Conservation (phyloP, 805 yeast species). For the Lipomyces spencermartinsiae region DNA sequence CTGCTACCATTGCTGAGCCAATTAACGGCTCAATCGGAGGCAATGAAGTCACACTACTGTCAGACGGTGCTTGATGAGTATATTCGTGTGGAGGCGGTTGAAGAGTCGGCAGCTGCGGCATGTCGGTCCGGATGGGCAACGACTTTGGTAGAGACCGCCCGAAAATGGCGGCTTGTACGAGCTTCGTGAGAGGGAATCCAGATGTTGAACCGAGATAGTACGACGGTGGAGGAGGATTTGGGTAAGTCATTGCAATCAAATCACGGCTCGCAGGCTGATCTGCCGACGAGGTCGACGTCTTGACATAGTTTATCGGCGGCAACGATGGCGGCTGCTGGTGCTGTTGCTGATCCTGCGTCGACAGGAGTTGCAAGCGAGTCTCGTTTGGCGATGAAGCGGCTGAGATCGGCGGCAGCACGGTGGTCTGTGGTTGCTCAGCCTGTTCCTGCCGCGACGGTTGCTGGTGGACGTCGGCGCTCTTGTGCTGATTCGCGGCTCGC, state of each 20-base stretch:
- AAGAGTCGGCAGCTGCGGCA: conserved; percentile 26
- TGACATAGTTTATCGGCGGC: conserved; percentile 32
- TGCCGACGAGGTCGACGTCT: conserved; percentile 20
- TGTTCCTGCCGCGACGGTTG: conserved; percentile 1
- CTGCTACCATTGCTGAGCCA: neutral
- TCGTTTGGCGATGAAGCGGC: neutral
- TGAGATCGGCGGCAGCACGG: neutral
- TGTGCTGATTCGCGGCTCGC: conserved; percentile 6
- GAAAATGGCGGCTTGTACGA: conserved; percentile 36
- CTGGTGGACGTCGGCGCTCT: neutral
- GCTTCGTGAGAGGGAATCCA: conserved; percentile 35
- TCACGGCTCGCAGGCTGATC: conserved; percentile 31
- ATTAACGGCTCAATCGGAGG: neutral
- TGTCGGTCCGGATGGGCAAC: conserved; percentile 20
- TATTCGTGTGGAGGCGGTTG: conserved; percentile 2
- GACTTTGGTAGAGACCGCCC: conserved; percentile 25
- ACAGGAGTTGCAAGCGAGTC: conserved; percentile 2
- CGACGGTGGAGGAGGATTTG: conserved; percentile 17
- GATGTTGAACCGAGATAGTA: conserved; percentile 35
- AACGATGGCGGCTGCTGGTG: conserved; percentile 6
- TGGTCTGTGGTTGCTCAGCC: neutral
- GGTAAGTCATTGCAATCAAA: conserved; percentile 24
- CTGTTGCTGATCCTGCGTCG: conserved; percentile 8
- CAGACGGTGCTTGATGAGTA: conserved; percentile 13
- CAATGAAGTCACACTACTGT: neutral